Base-by-base conservation (phyloP, 1,139 yeast species). In the Magnusiomyces fungicola region DNA sequence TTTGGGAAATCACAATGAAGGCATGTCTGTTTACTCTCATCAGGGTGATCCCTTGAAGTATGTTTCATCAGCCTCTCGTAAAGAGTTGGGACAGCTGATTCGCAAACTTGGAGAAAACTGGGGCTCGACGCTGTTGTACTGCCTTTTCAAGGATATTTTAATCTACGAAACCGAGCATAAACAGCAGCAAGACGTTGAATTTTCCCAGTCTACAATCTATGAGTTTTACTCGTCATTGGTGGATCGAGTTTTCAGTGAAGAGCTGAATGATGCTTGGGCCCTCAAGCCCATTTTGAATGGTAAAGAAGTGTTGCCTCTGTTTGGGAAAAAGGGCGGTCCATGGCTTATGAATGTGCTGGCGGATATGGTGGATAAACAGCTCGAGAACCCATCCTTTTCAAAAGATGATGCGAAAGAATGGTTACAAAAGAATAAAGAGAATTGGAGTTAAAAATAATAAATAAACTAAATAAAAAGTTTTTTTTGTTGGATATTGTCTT, bases 281-380 rank as follows among this genome's bases (percentile, higher is more conserved):
- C 24, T 69, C 51, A 63, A 62, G 50, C 72, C 75, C 1, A 43
- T 68, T 9, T 54, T 69, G 4, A 63, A 58, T 25, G 97, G 97
- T 21, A 86, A 81, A 56, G 75, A 78, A 30, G 65, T 88, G 46
- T 68, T 72, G 45, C 67, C 71, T 16, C 67, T 83, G 22, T 67
- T 72, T 10, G 71, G 69, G 50, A 42, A 42, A 42, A 83, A 82
- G 61, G 88, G 92, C 0, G 97, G 97, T 0, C 89, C 90, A 3
- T 88, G 96, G 96, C 72, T 88, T 74, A 72, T 79, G 7, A 66
- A 67, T 27, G 68, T 81, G 10, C 75, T 78, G 51, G 78, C 77
- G 14, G 67, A 73, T 42, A 73, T 86, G 7, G 64, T 87, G 42
- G 66, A 72, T 14, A 83, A 90, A 86, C 96, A 89, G 65, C 69